Conservation (phyloP, 805 yeast species). For the Phaffomyces opuntiae region DNA sequence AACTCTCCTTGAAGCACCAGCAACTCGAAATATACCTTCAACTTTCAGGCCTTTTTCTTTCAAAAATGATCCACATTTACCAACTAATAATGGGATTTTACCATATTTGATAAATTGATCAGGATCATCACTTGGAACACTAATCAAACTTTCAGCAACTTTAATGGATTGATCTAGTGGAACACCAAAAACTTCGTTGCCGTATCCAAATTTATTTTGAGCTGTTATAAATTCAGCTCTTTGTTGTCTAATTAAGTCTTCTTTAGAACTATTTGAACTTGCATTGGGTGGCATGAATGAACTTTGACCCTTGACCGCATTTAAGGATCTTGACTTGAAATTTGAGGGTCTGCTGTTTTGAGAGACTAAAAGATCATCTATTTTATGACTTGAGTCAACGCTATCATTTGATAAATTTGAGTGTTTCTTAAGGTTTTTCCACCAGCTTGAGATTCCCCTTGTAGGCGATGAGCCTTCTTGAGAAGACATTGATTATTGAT, state of each 20-base stretch:
- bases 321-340: constrained; percentile 30
- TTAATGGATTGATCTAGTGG: constrained; percentile 63
- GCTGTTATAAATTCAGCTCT: constrained; percentile 32
- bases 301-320: constrained; percentile 16
- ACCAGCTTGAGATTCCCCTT: constrained; percentile 31
- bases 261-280: constrained; percentile 1
- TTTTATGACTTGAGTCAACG: constrained; percentile 7
- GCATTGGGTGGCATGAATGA: constrained; percentile 5
- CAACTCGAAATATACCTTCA: constrained; percentile 90
- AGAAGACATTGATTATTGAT: constrained; percentile 11
- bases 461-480: constrained; percentile 25
- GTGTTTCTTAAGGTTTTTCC: constrained; percentile 32
- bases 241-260: constrained; percentile 24
- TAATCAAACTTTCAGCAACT: constrained; percentile 72
- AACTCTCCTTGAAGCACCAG: constrained; percentile 84
- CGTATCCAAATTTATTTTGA: constrained; percentile 29
- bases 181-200: constrained; percentile 67
- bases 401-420: constrained; percentile 19
- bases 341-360: constrained; percentile 25
- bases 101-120: constrained; percentile 75
- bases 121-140: constrained; percentile 48
- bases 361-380: constrained; percentile 9
- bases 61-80: constrained; percentile 84
- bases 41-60: constrained; percentile 71
- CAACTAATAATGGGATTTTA: constrained; percentile 87